Percentiles rank a stretch among this genome's conserved stretches.
Conservation (phyloP, 805 yeast species). For the Candida vartiovaarae region DNA sequence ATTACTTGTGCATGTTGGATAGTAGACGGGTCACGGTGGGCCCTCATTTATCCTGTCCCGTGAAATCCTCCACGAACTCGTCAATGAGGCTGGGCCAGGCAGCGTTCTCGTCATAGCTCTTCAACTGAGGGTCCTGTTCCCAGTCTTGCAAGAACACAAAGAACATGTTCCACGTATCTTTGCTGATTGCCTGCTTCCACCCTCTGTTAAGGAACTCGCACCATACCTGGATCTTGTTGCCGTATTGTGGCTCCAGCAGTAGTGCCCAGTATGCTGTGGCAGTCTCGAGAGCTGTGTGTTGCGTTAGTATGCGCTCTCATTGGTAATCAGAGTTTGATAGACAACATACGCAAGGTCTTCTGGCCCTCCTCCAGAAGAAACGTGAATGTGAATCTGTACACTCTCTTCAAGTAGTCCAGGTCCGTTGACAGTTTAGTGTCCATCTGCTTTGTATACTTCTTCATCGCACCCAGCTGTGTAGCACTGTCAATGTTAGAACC, state of each 20-base stretch:
- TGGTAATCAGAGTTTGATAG: background rate
- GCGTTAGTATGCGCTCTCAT: background rate
- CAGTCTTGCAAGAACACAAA: constrained; percentile 52
- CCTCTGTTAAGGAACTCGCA: constrained; percentile 39
- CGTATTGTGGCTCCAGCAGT: constrained; percentile 36
- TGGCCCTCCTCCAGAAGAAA: constrained; percentile 57
- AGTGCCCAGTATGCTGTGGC: constrained; percentile 77
- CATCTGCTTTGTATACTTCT: constrained; percentile 27
- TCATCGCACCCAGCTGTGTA: constrained; percentile 42
- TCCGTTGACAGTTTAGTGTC: constrained; percentile 29
- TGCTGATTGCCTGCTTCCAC: constrained; percentile 44
- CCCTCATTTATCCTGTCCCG: background rate
- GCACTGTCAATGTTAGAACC: background rate
- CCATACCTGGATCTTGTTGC: constrained; percentile 46
- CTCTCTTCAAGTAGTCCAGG: constrained; percentile 38
- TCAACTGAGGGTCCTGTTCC: constrained; percentile 45
- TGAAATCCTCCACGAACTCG: constrained; percentile 60
- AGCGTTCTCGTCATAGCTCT: constrained; percentile 65
- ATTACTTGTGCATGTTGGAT: no score
- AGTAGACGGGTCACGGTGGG: no score
- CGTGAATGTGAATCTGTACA: constrained; percentile 68
- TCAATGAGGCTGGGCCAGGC: constrained; percentile 94
- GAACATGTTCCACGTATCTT: constrained; percentile 85
- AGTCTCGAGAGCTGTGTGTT: constrained; percentile 33
- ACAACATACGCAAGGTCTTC: constrained; percentile 35